A percentile compares a stretch with the other conserved stretches of the same genome.
Evolutionary conservation across 306 rosid species (phyloP).

Genomic region (Hippophae rhamnoides): DNA sequence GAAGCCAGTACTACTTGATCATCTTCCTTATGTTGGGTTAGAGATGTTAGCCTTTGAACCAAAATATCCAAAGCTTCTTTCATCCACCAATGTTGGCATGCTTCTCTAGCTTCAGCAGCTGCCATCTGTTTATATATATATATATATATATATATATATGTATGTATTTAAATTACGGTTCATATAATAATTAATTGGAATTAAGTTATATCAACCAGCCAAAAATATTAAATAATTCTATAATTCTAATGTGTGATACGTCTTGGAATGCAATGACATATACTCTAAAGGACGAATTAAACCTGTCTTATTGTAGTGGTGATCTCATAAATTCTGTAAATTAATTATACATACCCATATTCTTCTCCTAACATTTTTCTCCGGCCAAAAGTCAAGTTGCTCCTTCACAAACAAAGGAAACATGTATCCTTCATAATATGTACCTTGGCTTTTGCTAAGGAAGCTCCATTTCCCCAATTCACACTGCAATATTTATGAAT

Average conservation of each 20-base stretch:
- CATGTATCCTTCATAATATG: conserved; percentile 88
- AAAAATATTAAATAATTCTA: no score
- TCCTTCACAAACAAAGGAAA: conserved; percentile 78
- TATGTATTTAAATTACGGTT: neutral
- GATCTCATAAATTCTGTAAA: neutral
- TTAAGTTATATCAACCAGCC: no score
- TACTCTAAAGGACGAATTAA: no score
- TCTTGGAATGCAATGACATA: no score
- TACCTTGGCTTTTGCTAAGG: conserved; percentile 76
- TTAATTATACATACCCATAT: conserved; percentile 50
- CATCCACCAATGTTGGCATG: conserved; percentile 98
- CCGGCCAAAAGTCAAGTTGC: conserved; percentile 91
- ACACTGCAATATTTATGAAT: conserved; percentile 31
- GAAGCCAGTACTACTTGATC: conserved; percentile 11
- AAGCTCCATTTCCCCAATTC: conserved; percentile 86
- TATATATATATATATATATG: no score
- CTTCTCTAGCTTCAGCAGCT: conserved; percentile 66
- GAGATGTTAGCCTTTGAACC: conserved; percentile 46
- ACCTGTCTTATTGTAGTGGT: neutral
- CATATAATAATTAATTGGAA: no score
- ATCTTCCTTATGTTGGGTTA: conserved; percentile 14
- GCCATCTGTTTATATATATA: conserved; percentile 47
- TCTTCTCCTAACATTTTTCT: conserved; percentile 59
- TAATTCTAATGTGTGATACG: no score
- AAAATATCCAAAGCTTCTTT: conserved; percentile 85